Percentiles rank a stretch among this genome's conserved stretches.
phyloP scores from a whole-genome alignment of 73 alveolate species.

The Paraurostyla sp. region DNA sequence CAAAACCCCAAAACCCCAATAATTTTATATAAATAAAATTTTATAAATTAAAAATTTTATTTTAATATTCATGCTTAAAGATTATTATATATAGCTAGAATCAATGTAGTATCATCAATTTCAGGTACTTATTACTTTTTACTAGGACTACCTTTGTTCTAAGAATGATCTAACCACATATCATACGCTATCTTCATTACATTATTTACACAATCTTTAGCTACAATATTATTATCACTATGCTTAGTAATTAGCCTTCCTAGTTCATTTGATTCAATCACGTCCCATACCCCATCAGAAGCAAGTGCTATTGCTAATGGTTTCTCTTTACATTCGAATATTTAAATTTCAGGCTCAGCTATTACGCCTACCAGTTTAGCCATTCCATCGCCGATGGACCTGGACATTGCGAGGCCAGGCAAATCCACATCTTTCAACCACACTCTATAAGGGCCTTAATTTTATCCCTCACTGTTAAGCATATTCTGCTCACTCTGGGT shows the following conservation, averaged over 20 bases:
- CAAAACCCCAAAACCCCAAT: background rate
- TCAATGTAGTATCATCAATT: conserved; percentile 4
- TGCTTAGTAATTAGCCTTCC: conserved; percentile 59
- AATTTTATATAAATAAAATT: background rate
- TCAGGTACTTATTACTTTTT: background rate
- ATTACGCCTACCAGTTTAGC: conserved; percentile 56
- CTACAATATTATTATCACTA: background rate
- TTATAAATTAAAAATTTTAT: too few relatives aligned
- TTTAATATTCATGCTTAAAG: too few relatives aligned
- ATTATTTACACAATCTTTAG: background rate
- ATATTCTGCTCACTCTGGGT: background rate
- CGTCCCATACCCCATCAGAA: conserved; percentile 54
- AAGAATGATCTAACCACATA: background rate
- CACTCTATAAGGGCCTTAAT: conserved; percentile 44
- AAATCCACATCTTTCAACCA: conserved; percentile 44
- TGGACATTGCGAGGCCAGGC: conserved; percentile 67
- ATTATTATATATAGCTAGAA: background rate
- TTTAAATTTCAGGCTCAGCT: conserved; percentile 15
- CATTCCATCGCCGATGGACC: conserved; percentile 62
- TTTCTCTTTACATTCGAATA: background rate
- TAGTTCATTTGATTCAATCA: conserved; percentile 7
- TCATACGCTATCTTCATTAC: background rate
- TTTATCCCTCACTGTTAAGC: background rate
- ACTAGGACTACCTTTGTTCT: background rate
- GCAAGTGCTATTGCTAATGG: conserved; percentile 12